Base-by-base conservation (phyloP, 306 rosid genomes). In the Prunus campanulata region DNA sequence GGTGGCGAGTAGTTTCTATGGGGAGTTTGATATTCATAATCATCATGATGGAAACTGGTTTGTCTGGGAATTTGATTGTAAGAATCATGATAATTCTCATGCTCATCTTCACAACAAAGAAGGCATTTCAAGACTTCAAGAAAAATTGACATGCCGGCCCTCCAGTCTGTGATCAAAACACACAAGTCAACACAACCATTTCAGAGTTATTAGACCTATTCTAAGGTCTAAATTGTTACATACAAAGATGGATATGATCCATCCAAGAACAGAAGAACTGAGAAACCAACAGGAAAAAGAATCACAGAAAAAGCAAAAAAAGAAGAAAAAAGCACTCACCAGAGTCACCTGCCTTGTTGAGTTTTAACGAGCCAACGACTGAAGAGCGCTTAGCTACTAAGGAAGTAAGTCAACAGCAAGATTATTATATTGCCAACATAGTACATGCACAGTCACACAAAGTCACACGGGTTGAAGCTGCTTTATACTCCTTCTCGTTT, bases 41-140 rank as follows among this genome's bases (percentile, higher is more conserved):
- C 20, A 1, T 51, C 0, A 39, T 39, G 2, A 39, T 39, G 44
- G 44, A 39, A 39, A 18, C 19, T n/a, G 59, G 59, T 54, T 57
- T 54, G 29, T 8, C 14, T 20, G 63, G 29, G 29, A 57, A 3
- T 4, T 57, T 22, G 63, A 22, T n/a, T 4, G 19, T 39, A 0
- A 46, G 13, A 35, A 55, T 0, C 9, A 54, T n/a, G 3, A 54
- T 54, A 7, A 54, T 8, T 16, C 19, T 66, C 60, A 48, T 6
- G 13, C 55, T 83, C 79, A 15, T 68, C 71, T 2, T 32, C n/a
- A 50, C 84, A 61, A 47, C 82, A 67, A 18, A 75, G 69, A 55
- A 83, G 50, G 8, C 76, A 73, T 44, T 65, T 63, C 46, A 80
- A 39, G 4, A 76, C 2, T 10, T 42, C 57, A 29, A 72, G 19